These are phyloP conservation scores for Arthroderma uncinatum DNA, from an alignment of 2,329 filamentous ascomycete species.

Conservation along the genomic window DNA sequence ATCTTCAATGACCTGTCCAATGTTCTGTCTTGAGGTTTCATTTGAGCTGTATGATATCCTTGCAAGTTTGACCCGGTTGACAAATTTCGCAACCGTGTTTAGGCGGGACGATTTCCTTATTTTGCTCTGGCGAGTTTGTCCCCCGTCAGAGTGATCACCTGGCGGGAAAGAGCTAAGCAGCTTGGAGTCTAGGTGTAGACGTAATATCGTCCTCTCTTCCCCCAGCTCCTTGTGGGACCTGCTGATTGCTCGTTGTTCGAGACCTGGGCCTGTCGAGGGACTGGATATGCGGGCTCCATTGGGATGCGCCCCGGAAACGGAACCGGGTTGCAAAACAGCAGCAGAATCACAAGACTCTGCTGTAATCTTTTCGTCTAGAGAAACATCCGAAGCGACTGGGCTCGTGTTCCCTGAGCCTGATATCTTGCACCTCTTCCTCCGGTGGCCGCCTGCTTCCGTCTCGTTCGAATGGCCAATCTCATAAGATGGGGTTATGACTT, in stretches of 20 bases:
- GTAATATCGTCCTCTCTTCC: conserved; percentile 33
- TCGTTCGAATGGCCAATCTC: background rate
- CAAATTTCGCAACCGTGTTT: background rate
- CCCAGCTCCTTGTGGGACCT: background rate
- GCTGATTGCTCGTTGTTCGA: background rate
- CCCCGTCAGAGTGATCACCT: conserved; percentile 11
- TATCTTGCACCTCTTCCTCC: background rate
- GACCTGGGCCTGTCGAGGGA: background rate
- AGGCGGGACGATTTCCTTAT: background rate
- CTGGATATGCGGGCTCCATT: background rate
- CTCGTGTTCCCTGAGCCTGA: background rate
- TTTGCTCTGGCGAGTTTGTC: background rate
- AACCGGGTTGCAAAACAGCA: background rate
- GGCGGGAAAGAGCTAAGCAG: conserved; percentile 30
- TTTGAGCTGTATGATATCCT: conserved; percentile 50
- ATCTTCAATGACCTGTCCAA: conserved; percentile 52
- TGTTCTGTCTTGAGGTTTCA: conserved; percentile 32
- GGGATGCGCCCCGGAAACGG: background rate
- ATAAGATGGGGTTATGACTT: background rate
- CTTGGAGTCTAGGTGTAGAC: conserved; percentile 35
- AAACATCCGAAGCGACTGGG: background rate
- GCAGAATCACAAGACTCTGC: conserved; percentile 11
- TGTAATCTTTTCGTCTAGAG: background rate
- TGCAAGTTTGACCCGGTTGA: background rate
- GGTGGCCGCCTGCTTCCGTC: background rate